phyloP scores from a whole-genome alignment of 305 asterid species.

The Andrographis paniculata region DNA sequence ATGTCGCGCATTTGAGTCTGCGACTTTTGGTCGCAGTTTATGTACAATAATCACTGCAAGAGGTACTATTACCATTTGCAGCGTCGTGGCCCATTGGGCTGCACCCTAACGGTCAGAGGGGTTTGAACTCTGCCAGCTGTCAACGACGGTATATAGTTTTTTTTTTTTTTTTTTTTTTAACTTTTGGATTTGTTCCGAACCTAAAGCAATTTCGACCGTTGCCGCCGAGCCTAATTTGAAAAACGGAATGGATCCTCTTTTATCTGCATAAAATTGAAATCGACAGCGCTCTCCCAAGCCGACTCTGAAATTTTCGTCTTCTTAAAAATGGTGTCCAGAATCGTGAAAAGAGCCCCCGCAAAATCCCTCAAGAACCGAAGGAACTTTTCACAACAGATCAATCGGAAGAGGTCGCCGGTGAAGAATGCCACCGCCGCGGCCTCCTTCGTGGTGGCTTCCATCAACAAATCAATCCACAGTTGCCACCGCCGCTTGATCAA shows the following conservation, averaged over 20 bases:
- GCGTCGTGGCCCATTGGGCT: no score
- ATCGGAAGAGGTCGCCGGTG: slow-evolving; percentile 48
- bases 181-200: slow-evolving; percentile 16
- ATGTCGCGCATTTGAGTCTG: no score
- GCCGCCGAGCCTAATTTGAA: slow-evolving; percentile 22
- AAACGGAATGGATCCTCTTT: no score
- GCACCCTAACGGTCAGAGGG: slow-evolving; percentile 14
- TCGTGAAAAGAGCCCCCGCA: slow-evolving; percentile 66
- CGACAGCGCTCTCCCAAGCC: neutral
- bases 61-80: no score
- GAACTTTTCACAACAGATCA: slow-evolving; percentile 28
- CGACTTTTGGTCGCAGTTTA: no score
- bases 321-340: slow-evolving; percentile 52
- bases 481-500: slow-evolving; percentile 43
- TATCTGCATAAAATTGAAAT: neutral
- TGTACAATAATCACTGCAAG: no score
- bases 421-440: slow-evolving; percentile 47
- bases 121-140: slow-evolving; percentile 24
- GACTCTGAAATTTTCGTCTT: neutral
- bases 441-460: slow-evolving; percentile 34
- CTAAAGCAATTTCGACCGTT: slow-evolving; percentile 48
- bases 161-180: slow-evolving; percentile 9
- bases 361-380: slow-evolving; percentile 50
- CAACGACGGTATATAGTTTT: neutral
- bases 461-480: slow-evolving; percentile 36